phyloP scores from a whole-genome alignment of 257 asterid species.

The Solanum chmielewskii region DNA sequence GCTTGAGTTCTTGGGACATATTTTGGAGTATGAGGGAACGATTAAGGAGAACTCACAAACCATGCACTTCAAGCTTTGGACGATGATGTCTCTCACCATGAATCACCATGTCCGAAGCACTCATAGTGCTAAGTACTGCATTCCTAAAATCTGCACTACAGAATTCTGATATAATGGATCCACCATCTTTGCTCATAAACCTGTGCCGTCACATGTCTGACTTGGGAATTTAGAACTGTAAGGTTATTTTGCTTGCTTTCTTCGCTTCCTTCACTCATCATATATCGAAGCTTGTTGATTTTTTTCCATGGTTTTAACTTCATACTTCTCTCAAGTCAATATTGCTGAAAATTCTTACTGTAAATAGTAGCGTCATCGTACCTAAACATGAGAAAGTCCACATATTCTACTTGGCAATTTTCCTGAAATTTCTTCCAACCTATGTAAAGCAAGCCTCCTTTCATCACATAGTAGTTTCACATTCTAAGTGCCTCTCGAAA shows the following conservation, averaged over 20 bases:
- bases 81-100: too few species aligned
- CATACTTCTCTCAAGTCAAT: not conserved
- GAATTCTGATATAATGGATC: slow-evolving; percentile 55
- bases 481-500: not conserved
- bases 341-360: not conserved
- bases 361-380: not conserved
- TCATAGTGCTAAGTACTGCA: too few species aligned
- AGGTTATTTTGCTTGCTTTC: not conserved
- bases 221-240: not conserved
- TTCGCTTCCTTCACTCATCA: not conserved
- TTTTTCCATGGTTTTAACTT: not conserved
- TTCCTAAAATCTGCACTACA: slow-evolving; percentile 4
- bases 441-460: not conserved
- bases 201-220: not conserved
- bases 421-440: not conserved
- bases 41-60: too few species aligned
- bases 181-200: not conserved
- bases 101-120: too few species aligned
- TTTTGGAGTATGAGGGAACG: too few species aligned
- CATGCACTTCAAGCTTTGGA: too few species aligned
- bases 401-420: not conserved
- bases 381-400: not conserved
- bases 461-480: not conserved
- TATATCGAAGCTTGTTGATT: not conserved
- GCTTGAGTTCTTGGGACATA: too few species aligned